Evolutionary conservation across 2,329 filamentous ascomycete genomes (phyloP).

Genomic region (Thielaviopsis musarum): DNA sequence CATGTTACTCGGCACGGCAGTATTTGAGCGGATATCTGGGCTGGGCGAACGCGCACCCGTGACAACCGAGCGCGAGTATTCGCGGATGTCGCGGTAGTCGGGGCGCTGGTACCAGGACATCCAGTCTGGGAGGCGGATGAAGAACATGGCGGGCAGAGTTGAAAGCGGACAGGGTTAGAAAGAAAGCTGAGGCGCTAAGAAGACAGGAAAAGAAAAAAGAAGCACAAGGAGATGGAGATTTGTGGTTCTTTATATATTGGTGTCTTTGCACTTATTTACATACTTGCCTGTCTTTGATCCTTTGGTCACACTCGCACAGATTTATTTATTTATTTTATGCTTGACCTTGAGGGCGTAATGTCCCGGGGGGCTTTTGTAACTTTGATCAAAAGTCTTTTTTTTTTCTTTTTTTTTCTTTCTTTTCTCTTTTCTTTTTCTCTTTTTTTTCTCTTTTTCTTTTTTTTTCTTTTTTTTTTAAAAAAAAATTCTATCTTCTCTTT

Average conservation of each 20-base stretch:
- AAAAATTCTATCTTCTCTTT: too few relatives aligned
- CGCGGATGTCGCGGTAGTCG: conserved; percentile 29
- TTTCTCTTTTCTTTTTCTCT: background rate
- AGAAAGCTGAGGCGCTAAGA: background rate
- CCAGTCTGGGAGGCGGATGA: conserved; percentile 19
- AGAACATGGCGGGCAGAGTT: conserved; percentile 7
- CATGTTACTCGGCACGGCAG: conserved; percentile 23
- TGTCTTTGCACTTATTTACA: too few relatives aligned
- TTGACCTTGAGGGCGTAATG: too few relatives aligned
- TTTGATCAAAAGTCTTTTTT: background rate
- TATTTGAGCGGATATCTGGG: conserved; percentile 21
- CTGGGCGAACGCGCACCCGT: conserved; percentile 21
- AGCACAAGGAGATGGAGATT: too few relatives aligned
- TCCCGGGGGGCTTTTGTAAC: too few relatives aligned
- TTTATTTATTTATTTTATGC: too few relatives aligned
- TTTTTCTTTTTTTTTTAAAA: too few relatives aligned
- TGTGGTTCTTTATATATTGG: too few relatives aligned
- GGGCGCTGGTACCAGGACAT: conserved; percentile 32
- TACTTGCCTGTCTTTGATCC: too few relatives aligned
- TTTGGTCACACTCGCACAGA: too few relatives aligned
- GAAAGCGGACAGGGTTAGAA: background rate
- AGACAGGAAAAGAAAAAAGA: too few relatives aligned
- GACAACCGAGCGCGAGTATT: conserved; percentile 24
- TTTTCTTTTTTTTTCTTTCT: background rate
- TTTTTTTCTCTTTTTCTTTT: background rate